These are phyloP conservation scores for Sugiyamaella americana DNA, from an alignment of 805 yeast genomes.

Conservation along the genomic window DNA sequence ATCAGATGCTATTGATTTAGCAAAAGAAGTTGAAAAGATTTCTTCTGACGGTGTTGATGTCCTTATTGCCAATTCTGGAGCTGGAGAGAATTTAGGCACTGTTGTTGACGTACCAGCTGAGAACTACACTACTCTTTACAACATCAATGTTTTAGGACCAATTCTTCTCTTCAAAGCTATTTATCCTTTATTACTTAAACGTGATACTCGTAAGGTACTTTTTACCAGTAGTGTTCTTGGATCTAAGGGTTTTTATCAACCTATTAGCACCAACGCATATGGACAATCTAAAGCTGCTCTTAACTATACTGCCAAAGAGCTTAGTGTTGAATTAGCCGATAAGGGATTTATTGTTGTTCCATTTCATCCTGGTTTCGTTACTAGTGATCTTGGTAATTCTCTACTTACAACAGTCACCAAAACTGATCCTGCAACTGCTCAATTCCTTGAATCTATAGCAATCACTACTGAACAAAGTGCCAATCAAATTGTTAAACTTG, in stretches of 20 bases:
- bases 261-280: constrained; percentile 23
- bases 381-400: constrained; percentile 33
- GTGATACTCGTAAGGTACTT: constrained; percentile 23
- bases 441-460: too few species aligned
- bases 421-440: too few species aligned
- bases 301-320: constrained; percentile 28
- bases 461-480: too few species aligned
- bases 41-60: constrained; percentile 25
- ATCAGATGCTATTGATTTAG: constrained; percentile 18
- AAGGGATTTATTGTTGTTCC: constrained; percentile 30
- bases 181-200: constrained; percentile 22
- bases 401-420: too few species aligned
- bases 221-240: constrained; percentile 30
- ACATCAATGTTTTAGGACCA: constrained; percentile 27
- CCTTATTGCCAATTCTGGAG: constrained; percentile 28
- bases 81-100: constrained; percentile 9
- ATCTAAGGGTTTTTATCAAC: constrained; percentile 15
- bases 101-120: constrained; percentile 4
- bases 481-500: not conserved
- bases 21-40: constrained; percentile 12
- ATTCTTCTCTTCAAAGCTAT: constrained; percentile 21
- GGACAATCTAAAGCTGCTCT: constrained; percentile 36
- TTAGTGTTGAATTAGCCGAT: constrained; percentile 26
- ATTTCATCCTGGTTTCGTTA: constrained; percentile 37
- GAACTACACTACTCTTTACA: constrained; percentile 17